Percentiles rank a stretch among this genome's conserved stretches.
phyloP scores from a whole-genome alignment of 2,329 filamentous ascomycete genomes.

The Diaporthe sp. region DNA sequence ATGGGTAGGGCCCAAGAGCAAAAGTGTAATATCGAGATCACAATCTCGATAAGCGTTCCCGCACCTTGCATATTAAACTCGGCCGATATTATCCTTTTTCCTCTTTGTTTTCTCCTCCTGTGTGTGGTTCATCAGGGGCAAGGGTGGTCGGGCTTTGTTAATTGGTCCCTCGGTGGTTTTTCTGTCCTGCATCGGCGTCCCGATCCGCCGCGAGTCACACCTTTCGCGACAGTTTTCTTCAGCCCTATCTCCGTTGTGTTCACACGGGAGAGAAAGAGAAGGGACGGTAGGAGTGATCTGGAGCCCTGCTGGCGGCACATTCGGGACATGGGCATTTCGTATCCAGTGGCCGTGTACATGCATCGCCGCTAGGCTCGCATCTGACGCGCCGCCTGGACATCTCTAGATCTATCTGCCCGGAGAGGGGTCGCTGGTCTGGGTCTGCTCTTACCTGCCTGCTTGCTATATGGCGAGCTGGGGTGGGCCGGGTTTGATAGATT shows the following conservation, averaged over 20 bases:
- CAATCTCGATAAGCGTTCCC: slow-evolving; percentile 28
- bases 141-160: neutral
- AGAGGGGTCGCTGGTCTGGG: neutral
- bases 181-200: slow-evolving; percentile 17
- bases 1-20: slow-evolving; percentile 23
- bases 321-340: neutral
- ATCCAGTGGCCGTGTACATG: neutral
- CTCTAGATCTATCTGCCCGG: neutral
- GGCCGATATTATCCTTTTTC: neutral
- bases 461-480: neutral
- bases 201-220: slow-evolving; percentile 13
- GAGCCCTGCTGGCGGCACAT: neutral
- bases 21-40: slow-evolving; percentile 29
- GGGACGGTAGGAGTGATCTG: neutral
- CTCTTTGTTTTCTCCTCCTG: neutral
- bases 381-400: neutral
- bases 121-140: neutral
- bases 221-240: slow-evolving; percentile 16
- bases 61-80: neutral
- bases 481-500: neutral
- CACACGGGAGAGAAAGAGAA: neutral
- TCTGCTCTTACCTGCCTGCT: neutral
- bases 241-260: neutral
- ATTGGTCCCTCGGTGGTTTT: neutral
- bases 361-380: neutral